Conservation (phyloP, 2,329 filamentous ascomycete species). For the Fusarium nygamai region DNA sequence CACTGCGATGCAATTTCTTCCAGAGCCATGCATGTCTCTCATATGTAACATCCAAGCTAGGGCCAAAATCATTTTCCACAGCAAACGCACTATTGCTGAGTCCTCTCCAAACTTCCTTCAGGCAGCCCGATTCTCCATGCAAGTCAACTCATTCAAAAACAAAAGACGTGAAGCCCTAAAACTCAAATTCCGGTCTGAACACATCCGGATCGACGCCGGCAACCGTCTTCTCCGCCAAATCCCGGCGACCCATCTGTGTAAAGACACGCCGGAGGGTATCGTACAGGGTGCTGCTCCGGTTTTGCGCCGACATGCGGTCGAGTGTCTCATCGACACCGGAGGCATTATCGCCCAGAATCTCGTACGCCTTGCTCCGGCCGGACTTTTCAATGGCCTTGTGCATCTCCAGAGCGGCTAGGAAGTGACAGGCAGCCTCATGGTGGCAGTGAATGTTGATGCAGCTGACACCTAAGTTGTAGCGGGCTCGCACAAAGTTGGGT, state of each 20-base stretch:
- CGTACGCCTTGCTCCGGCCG: conserved; percentile 82
- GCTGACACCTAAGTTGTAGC: conserved; percentile 95
- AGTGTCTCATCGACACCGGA: conserved; percentile 73
- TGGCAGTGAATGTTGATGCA: conserved; percentile 99
- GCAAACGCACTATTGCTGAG: background rate
- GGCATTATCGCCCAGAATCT: conserved; percentile 74
- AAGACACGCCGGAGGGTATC: conserved; percentile 96
- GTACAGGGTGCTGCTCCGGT: conserved; percentile 95
- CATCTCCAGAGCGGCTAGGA: conserved; percentile 92
- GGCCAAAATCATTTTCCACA: background rate
- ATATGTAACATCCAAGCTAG: conserved; percentile 14
- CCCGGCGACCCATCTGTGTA: conserved; percentile 90
- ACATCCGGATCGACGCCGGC: conserved; percentile 89
- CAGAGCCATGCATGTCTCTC: conserved; percentile 20
- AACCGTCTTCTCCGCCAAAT: conserved; percentile 87
- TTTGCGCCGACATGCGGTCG: conserved; percentile 90
- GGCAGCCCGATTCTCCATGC: conserved; percentile 6
- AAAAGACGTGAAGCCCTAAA: conserved; percentile 53
- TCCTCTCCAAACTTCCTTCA: background rate
- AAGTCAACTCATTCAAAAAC: conserved; percentile 2
- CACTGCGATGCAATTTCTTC: conserved; percentile 1
- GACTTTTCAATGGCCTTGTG: conserved; percentile 92
- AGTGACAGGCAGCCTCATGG: conserved; percentile 90
- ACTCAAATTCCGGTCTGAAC: conserved; percentile 92
- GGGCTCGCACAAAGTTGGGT: conserved; percentile 95